Evolutionary conservation across 2,329 filamentous ascomycete species (phyloP).

Genomic region (Phoma sp.): DNA sequence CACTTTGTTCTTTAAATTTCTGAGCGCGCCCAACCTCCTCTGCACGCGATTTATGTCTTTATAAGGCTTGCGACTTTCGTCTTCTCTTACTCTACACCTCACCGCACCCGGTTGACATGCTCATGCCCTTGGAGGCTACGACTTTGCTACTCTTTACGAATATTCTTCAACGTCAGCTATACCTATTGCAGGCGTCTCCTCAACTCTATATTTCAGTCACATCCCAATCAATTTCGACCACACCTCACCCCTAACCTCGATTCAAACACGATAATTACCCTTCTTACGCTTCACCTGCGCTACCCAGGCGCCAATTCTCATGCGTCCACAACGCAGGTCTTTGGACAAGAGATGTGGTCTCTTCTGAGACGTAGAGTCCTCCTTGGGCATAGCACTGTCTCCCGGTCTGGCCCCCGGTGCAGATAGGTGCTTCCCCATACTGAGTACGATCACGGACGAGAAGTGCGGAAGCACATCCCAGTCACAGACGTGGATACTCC

Average conservation of each 20-base stretch:
- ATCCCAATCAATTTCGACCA: background rate
- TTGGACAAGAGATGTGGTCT: background rate
- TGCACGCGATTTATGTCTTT: conserved; percentile 10
- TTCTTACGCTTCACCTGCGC: background rate
- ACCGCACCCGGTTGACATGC: conserved; percentile 6
- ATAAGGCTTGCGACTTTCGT: conserved; percentile 8
- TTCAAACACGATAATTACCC: background rate
- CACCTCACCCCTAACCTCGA: background rate
- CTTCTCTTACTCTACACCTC: conserved; percentile 6
- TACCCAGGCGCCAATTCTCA: background rate
- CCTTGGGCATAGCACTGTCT: conserved; percentile 15
- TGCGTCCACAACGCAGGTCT: conserved; percentile 7
- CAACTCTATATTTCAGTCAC: background rate
- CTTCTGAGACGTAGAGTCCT: background rate
- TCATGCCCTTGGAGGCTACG: conserved; percentile 11
- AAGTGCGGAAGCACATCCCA: conserved; percentile 5
- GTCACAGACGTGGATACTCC: conserved; percentile 2
- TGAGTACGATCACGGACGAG: conserved; percentile 9
- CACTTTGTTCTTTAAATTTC: conserved; percentile 10
- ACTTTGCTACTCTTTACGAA: background rate
- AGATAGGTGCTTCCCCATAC: conserved; percentile 9
- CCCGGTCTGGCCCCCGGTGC: conserved; percentile 17
- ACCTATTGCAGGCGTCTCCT: background rate
- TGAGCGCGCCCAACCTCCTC: conserved; percentile 17
- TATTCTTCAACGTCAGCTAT: conserved; percentile 1